Percentiles rank a stretch among this genome's conserved stretches.
Evolutionary conservation across 371 early-diverging fungal species (phyloP).

Genomic region (Mucor lusitanicus): DNA sequence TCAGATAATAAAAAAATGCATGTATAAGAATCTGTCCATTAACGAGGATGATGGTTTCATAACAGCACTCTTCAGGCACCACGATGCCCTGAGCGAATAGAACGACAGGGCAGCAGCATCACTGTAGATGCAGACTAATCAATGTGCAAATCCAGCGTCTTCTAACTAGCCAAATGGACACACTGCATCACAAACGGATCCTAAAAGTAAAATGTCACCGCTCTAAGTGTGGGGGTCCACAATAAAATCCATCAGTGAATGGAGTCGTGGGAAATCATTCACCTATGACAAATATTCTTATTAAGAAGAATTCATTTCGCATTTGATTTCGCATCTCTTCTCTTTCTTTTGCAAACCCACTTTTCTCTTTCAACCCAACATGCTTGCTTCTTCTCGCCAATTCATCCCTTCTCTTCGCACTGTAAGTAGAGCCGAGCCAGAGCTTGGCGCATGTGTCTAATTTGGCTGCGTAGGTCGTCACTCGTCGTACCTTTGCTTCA

Average conservation of each 20-base stretch:
- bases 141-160: too few species aligned
- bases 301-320: neutral
- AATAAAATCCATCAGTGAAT: neutral
- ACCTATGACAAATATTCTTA: conserved; percentile 6
- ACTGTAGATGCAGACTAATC: too few species aligned
- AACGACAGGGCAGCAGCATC: too few species aligned
- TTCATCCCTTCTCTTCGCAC: conserved; percentile 16
- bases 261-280: conserved; percentile 9
- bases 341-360: conserved; percentile 5
- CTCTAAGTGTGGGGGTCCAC: neutral
- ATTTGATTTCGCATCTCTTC: neutral
- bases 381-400: conserved; percentile 31
- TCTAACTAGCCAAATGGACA: too few species aligned
- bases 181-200: too few species aligned
- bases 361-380: conserved; percentile 8
- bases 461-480: conserved; percentile 15
- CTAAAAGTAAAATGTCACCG: neutral
- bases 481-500: conserved; percentile 35
- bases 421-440: neutral
- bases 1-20: neutral
- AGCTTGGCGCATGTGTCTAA: too few species aligned
- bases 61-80: neutral
- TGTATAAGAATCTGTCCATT: too few species aligned
- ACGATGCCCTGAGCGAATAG: neutral
- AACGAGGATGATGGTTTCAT: too few species aligned